Base-by-base conservation (phyloP, 2,329 filamentous ascomycete species). In the Tolypocladium paradoxum region DNA sequence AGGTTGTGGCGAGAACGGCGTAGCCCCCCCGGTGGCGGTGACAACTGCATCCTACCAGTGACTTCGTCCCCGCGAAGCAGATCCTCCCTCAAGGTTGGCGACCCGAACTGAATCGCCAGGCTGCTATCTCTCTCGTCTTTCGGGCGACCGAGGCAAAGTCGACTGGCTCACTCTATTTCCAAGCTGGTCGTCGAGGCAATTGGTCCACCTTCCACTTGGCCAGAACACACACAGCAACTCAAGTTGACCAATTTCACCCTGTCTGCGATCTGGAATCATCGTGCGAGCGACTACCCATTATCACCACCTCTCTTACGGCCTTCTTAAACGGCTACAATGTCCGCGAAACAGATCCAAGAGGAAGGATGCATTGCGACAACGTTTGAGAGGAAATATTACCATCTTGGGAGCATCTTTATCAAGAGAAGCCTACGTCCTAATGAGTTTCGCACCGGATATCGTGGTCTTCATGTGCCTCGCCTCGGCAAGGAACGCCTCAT, bases 341-440 rank as follows among this genome's bases (percentile, higher is more conserved):
- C 46, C 46, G 7, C 16, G 31, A 22, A 34, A 35, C 29, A 16
- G 31, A 8, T 35, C 6, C 24, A 56, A 60, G 56, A 68, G 53
- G 58, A 63, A 35, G 58, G 61, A 2, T 62, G 58, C 37, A 50
- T 65, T 50, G 60, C 56, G 31, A 57, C 58, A 40, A 62, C 60
- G 22, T 58, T 58, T 49, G 64, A 67, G 51, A 57, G 63, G 48
- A 65, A 65, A 55, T 65, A 67, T 47, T 67, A 64, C 50, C 60
- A 60, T 22, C 55, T 55, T 31, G 63, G 55, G n/a, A 51, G 51
- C 18, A 54, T 58, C 29, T 67, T 64, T 43, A 62, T 68, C 53
- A 70, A 69, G 51, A 59, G 64, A 31, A 66, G 54, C 47, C 58
- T 69, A 16, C 60, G 64, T 12, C 62, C 63, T 2, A 52, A 22